Evolutionary conservation across 768 basidiomycete genomes (phyloP), one percentile per base, ranked within the genome.

Genomic region (Gymnopilus junonius): DNA sequence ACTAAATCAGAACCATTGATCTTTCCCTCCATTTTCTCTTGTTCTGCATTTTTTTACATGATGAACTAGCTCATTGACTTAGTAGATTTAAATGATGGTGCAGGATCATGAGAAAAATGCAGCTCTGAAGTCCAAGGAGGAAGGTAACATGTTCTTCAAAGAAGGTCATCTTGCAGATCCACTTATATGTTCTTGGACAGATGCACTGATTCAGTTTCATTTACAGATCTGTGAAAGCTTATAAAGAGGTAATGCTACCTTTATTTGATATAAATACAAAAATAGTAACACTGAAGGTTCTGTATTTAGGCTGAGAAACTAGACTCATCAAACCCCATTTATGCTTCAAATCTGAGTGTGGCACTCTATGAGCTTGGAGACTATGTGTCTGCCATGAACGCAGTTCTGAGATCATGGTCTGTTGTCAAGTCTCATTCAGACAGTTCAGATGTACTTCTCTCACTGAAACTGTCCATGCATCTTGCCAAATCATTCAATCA

Each of bases 261-360:
- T n/a, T n/a, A n/a, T n/a, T n/a, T n/a, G n/a, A n/a, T n/a, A n/a
- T n/a, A n/a, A n/a, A n/a, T n/a, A n/a, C n/a, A n/a, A n/a, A n/a
- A n/a, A n/a, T n/a, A n/a, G n/a, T n/a, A n/a, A n/a, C n/a, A n/a
- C n/a, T n/a, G n/a, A n/a, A n/a, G n/a, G n/a, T n/a, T n/a, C n/a
- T n/a, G n/a, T n/a, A n/a, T n/a, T n/a, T n/a, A n/a, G 72, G 74
- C 72, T 2, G 71, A 68, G 51, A 64, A 55, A 27, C 42, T 64
- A 2, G 71, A 70, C 23, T 66, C 67, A 1, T 23, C 45, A 17
- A 69, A 71, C 50, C 43, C 62, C 14, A 63, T 74, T 0, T 74
- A 71, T 51, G 70, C 71, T 2, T 70, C 73, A 6, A 75, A 75
- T 57, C 63, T 74, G 32, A 75, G 73, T 34, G 73, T 73, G 2